Conservation (phyloP, 225 moss, liverwort and hornwort genomes). For the Pseudoscleropodium purum region DNA sequence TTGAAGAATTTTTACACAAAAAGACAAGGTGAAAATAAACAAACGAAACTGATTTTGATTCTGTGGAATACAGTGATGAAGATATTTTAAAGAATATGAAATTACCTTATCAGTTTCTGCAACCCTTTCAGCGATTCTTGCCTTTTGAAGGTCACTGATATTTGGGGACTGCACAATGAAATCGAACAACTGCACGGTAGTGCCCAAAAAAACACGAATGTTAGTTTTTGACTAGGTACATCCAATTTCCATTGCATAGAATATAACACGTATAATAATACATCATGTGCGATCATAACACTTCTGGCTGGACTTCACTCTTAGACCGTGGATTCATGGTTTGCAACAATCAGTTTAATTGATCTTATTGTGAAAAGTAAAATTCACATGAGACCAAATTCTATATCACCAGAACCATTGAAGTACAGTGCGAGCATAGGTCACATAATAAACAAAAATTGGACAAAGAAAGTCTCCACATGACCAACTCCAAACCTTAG, state of each 20-base stretch:
- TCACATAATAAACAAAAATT: background rate
- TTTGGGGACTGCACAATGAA: conserved; percentile 46
- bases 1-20: background rate
- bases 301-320: background rate
- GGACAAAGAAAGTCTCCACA: background rate
- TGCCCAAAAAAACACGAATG: background rate
- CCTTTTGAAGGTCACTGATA: conserved; percentile 73
- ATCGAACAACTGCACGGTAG: conserved; percentile 60
- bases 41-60: background rate
- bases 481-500: background rate
- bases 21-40: background rate
- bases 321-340: background rate
- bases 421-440: background rate
- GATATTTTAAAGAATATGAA: background rate
- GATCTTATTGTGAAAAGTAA: background rate
- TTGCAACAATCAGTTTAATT: background rate
- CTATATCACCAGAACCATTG: background rate
- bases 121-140: conserved; percentile 63
- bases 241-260: background rate
- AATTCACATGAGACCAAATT: background rate
- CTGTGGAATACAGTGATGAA: background rate
- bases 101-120: conserved; percentile 83
- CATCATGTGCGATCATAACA: background rate
- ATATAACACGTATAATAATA: background rate
- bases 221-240: background rate